Conservation (phyloP, 2,329 filamentous ascomycete genomes). For the Monilinia fructigena region DNA sequence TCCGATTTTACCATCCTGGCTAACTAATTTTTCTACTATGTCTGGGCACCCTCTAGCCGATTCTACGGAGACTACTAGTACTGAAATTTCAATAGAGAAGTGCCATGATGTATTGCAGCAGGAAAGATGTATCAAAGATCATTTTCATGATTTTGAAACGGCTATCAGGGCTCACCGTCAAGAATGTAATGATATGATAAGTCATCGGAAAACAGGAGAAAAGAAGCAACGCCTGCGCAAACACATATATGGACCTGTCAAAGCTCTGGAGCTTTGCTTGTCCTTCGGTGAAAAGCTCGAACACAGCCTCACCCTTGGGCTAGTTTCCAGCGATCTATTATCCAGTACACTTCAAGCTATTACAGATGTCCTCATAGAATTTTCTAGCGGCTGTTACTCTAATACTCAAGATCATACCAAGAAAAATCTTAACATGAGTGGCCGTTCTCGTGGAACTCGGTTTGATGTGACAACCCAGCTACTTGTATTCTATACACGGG, state of each 20-base stretch:
- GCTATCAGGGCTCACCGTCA: conserved; percentile 16
- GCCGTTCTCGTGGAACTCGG: too few species aligned
- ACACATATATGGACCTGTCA: neutral
- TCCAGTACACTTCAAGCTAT: conserved; percentile 22
- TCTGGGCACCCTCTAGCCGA: neutral
- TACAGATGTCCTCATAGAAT: conserved; percentile 22
- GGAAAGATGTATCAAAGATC: conserved; percentile 14
- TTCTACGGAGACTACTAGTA: neutral
- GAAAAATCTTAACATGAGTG: too few species aligned
- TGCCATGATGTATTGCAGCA: neutral
- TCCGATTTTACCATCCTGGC: conserved; percentile 30
- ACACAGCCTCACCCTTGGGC: conserved; percentile 32
- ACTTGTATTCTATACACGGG: conserved; percentile 31
- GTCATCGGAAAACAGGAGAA: neutral
- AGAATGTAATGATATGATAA: neutral
- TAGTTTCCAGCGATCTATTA: conserved; percentile 28
- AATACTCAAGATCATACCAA: too few species aligned
- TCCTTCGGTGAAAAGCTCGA: conserved; percentile 31
- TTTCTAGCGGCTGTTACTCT: conserved; percentile 12
- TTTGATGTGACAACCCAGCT: conserved; percentile 14
- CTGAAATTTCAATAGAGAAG: neutral
- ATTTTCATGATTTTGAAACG: conserved; percentile 27
- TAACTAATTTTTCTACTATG: conserved; percentile 27
- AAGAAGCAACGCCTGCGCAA: neutral
- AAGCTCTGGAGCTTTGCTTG: conserved; percentile 25